Percentiles rank a stretch among this genome's conserved stretches.
Conservation (phyloP, 1,139 yeast species). For the Ashbya aceris region DNA sequence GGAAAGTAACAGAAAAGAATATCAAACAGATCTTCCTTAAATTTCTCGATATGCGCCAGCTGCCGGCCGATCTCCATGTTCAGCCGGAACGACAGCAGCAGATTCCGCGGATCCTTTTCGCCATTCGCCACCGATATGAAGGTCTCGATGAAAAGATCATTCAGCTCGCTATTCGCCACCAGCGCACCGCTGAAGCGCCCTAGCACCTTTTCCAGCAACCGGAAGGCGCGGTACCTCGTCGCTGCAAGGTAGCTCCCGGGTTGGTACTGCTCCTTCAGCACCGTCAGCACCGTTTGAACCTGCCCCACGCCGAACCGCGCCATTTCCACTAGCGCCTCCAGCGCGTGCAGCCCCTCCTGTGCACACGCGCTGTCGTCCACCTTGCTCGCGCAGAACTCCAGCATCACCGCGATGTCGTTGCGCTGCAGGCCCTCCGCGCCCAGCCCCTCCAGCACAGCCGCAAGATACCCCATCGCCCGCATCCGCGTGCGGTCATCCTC, state of each 20-base stretch:
- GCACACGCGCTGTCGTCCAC: slow-evolving; percentile 55
- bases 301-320: slow-evolving; percentile 33
- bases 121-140: slow-evolving; percentile 68
- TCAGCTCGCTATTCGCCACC: slow-evolving; percentile 13
- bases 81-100: slow-evolving; percentile 59
- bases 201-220: slow-evolving; percentile 36
- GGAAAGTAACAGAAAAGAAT: slow-evolving; percentile 93
- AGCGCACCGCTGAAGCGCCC: slow-evolving; percentile 17
- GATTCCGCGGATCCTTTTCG: slow-evolving; percentile 89
- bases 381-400: slow-evolving; percentile 56
- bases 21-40: slow-evolving; percentile 66
- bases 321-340: slow-evolving; percentile 45
- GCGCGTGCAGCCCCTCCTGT: slow-evolving; percentile 45
- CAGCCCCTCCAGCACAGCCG: slow-evolving; percentile 39
- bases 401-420: slow-evolving; percentile 60
- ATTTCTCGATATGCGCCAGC: slow-evolving; percentile 36
- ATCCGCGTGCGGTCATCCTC: slow-evolving; percentile 39
- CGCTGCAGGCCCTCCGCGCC: slow-evolving; percentile 36
- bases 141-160: slow-evolving; percentile 41
- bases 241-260: slow-evolving; percentile 59
- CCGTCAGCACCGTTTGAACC: slow-evolving; percentile 33
- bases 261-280: slow-evolving; percentile 41
- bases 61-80: slow-evolving; percentile 41
- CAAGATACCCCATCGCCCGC: slow-evolving; percentile 50
- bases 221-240: slow-evolving; percentile 53